Percentiles rank a stretch among this genome's conserved stretches.
Conservation (phyloP, 75 land plant species). For the Picea sitchensis region DNA sequence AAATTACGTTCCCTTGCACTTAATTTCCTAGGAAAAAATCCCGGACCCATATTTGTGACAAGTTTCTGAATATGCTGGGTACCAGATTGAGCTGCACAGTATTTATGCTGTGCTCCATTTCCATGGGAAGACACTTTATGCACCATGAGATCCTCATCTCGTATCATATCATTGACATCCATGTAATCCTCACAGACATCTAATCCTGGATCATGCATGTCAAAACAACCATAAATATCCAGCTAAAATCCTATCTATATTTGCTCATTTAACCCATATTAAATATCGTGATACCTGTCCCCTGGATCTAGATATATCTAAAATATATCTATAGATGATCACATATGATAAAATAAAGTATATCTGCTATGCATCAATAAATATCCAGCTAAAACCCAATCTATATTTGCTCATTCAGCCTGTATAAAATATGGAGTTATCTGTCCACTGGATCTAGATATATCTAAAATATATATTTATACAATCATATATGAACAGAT, state of each 20-base stretch:
- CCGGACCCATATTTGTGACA: conserved; percentile 81
- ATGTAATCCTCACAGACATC: conserved; percentile 96
- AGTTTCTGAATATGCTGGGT: conserved; percentile 62
- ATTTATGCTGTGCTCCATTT: conserved; percentile 45
- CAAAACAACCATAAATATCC: neutral
- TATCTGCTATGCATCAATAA: neutral
- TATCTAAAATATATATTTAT: neutral
- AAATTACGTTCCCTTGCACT: conserved; percentile 92
- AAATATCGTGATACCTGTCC: no score
- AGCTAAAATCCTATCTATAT: neutral
- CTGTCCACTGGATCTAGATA: neutral
- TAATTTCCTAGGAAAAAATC: conserved; percentile 46
- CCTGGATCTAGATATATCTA: neutral
- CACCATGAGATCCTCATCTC: conserved; percentile 86
- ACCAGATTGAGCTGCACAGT: conserved; percentile 22
- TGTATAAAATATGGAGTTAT: no score
- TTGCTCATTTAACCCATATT: no score
- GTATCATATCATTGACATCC: conserved; percentile 95
- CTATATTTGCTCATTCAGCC: no score
- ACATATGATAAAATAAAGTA: neutral
- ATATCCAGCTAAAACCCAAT: neutral
- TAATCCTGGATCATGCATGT: conserved; percentile 49
- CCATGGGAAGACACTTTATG: conserved; percentile 38
- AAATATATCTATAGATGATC: neutral
- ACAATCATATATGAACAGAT: neutral